Base-by-base conservation (phyloP, 495 filamentous ascomycete species). In the Aspergillus nanangensis region DNA sequence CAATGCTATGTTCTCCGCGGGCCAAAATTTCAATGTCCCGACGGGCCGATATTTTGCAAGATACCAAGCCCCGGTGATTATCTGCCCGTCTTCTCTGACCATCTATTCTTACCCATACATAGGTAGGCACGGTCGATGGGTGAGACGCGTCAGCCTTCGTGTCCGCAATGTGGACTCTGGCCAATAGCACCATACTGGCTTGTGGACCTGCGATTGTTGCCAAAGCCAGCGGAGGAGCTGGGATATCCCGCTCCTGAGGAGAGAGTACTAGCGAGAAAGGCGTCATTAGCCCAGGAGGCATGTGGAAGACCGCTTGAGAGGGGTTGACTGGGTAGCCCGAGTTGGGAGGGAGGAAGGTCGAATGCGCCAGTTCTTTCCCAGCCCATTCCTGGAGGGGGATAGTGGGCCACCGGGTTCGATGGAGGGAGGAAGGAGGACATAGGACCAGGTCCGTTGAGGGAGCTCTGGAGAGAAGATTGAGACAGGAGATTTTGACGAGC, bases 61-160 rank as follows among this genome's bases (percentile, higher is more conserved):
- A n/a, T n/a, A n/a, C n/a, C n/a, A n/a, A n/a, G n/a, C n/a, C n/a
- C n/a, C n/a, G n/a, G n/a, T n/a, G n/a, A n/a, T n/a, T n/a, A n/a
- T n/a, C n/a, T n/a, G n/a, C n/a, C n/a, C n/a, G n/a, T n/a, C n/a
- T n/a, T n/a, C n/a, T n/a, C n/a, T n/a, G n/a, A n/a, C n/a, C n/a
- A n/a, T n/a, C n/a, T n/a, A n/a, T n/a, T n/a, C n/a, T n/a, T n/a
- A n/a, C n/a, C n/a, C n/a, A n/a, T n/a, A n/a, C n/a, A n/a, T n/a
- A n/a, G n/a, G n/a, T n/a, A n/a, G n/a, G n/a, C n/a, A n/a, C n/a
- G n/a, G n/a, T n/a, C n/a, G n/a, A n/a, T n/a, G n/a, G n/a, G n/a
- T n/a, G n/a, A n/a, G n/a, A n/a, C n/a, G n/a, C n/a, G n/a, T 76
- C 71, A 77, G 35, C 73, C 71, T 29, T 66, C 70, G 41, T 78